Evolutionary conservation across 257 asterid genomes (phyloP), one percentile per base, ranked within the genome.

Genomic region (Coffea canephora): DNA sequence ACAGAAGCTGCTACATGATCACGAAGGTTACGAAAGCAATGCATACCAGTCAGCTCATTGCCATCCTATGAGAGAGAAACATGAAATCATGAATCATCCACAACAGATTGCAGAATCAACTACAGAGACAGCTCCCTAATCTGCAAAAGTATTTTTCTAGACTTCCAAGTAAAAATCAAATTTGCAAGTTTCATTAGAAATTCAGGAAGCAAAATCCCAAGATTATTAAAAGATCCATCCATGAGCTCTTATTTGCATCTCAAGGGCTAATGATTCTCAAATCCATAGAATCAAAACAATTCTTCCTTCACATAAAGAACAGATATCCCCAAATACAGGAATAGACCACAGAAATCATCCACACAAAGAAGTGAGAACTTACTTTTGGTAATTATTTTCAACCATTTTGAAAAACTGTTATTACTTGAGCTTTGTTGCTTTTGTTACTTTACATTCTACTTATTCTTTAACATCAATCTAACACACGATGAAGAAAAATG

Each of bases 1-100:
- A 91, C 86, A 59, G 97, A 91, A 83, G 93, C 77, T 77, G 95
- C 84, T 81, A 95, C 91, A 67, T 89, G 93, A 82, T 91, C 97
- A 78, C 97, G 92, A 78, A 95, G 95, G 88, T 92, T 97, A 71
- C 93, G 98, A 85, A 93, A 95, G 88, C 99, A 95, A 89, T 93
- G 98, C 81, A 95, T 85, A 83, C 99, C 99, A 84, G 92, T 90
- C 87, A 95, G 83, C 84, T 92, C 99, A 84, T 93, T 98, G 73
- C 97, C 97, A 48, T 88, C 97, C 99, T 95, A 87, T n/a, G 65
- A 43, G 69, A 67, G 48, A 45, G 39, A n/a, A 64, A 52, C 27
- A 13, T 23, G 36, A 54, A 57, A 75, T 48, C 52, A 48, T 48
- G 52, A 48, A 48, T 48, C 50, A 13, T 43, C 34, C 52, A 8